These are phyloP conservation scores for Pythium phragmitis DNA, from an alignment of 352 stramenopile species.

Conservation along the genomic window DNA sequence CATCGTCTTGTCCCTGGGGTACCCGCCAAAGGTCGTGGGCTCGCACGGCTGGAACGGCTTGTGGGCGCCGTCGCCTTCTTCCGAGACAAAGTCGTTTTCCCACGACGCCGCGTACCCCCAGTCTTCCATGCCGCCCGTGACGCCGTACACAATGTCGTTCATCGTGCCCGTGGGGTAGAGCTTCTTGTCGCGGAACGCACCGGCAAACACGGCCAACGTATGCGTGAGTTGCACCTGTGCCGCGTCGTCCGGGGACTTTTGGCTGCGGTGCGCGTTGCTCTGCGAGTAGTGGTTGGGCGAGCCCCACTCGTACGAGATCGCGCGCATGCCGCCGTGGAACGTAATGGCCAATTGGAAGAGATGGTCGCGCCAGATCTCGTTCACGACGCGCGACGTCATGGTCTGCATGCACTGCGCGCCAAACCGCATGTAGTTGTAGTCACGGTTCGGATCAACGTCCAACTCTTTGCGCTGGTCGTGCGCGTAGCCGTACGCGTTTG, in stretches of 20 bases:
- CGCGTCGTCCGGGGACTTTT: constrained; percentile 79
- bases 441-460: constrained; percentile 95
- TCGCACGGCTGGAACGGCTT: constrained; percentile 78
- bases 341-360: constrained; percentile 97
- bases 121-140: constrained; percentile 98
- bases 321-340: constrained; percentile 97
- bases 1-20: constrained; percentile 83
- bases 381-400: constrained; percentile 94
- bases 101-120: constrained; percentile 94
- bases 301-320: constrained; percentile 98
- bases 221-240: constrained; percentile 63
- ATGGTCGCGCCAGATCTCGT: constrained; percentile 96
- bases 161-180: constrained; percentile 88
- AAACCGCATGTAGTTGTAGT: constrained; percentile 96
- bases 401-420: constrained; percentile 92
- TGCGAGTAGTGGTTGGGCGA: constrained; percentile 84
- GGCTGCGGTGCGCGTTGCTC: constrained; percentile 46
- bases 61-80: constrained; percentile 6
- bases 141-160: constrained; percentile 97
- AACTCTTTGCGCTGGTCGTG: constrained; percentile 82
- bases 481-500: constrained; percentile 94
- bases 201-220: constrained; percentile 67
- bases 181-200: constrained; percentile 63
- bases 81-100: constrained; percentile 54
- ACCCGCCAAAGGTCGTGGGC: constrained; percentile 90